Conservation (phyloP, 345 rosid genomes). For the Sapria himalayana region DNA sequence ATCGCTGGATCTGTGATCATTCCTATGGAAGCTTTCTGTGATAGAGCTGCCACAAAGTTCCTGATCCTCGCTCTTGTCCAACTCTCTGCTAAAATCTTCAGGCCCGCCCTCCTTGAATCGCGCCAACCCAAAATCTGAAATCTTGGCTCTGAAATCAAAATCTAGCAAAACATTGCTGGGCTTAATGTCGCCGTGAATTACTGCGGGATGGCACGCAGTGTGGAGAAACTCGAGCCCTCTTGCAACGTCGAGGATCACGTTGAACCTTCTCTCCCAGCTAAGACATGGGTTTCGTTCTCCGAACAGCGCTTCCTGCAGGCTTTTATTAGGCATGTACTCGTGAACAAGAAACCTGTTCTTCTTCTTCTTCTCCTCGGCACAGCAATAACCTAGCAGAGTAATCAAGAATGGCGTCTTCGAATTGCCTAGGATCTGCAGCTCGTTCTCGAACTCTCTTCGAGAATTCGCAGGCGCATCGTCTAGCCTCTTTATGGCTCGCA, state of each 20-base stretch:
- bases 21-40: slow-evolving; percentile 16
- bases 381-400: slow-evolving; percentile 62
- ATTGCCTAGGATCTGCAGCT: slow-evolving; percentile 88
- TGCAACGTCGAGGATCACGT: slow-evolving; percentile 58
- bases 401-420: slow-evolving; percentile 60
- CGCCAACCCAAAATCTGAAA: slow-evolving; percentile 88
- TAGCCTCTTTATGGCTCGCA: slow-evolving; percentile 64
- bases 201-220: slow-evolving; percentile 79
- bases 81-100: slow-evolving; percentile 73
- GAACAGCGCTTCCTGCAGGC: slow-evolving; percentile 66
- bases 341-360: slow-evolving; percentile 55
- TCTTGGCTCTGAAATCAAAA: slow-evolving; percentile 59
- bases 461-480: slow-evolving; percentile 43
- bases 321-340: slow-evolving; percentile 87
- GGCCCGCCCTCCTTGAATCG: slow-evolving; percentile 60
- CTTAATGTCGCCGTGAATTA: slow-evolving; percentile 90
- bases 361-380: slow-evolving; percentile 55
- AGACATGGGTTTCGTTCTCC: slow-evolving; percentile 31
- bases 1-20: slow-evolving; percentile 22
- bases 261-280: slow-evolving; percentile 61
- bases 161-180: slow-evolving; percentile 88
- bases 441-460: slow-evolving; percentile 85
- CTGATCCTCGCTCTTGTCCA: slow-evolving; percentile 64
- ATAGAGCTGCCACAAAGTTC: slow-evolving; percentile 45
- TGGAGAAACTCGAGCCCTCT: slow-evolving; percentile 77